These are phyloP conservation scores for Russula ochroleuca DNA, from an alignment of 768 basidiomycete genomes.

Conservation along the genomic window DNA sequence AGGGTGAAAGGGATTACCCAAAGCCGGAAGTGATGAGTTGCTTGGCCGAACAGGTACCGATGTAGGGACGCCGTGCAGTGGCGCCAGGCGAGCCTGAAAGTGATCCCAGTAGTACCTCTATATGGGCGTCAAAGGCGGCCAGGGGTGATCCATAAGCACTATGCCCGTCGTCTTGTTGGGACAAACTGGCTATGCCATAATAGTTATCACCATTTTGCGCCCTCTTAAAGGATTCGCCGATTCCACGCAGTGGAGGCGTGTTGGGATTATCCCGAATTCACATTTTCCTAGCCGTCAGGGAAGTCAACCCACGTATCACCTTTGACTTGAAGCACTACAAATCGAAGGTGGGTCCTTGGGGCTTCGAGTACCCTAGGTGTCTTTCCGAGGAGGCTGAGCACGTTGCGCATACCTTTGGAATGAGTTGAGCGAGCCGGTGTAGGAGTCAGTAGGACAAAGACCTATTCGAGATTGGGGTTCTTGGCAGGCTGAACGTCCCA, in stretches of 20 bases:
- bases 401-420: conserved; percentile 13
- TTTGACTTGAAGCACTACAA: neutral
- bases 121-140: neutral
- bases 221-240: neutral
- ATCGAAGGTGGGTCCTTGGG: neutral
- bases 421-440: conserved; percentile 10
- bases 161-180: neutral
- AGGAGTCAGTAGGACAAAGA: neutral
- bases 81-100: neutral
- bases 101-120: neutral
- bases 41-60: neutral
- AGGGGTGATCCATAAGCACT: neutral
- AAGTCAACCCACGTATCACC: neutral
- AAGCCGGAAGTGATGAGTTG: neutral
- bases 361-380: neutral
- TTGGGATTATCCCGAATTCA: neutral
- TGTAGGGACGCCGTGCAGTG: neutral
- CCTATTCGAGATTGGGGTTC: neutral
- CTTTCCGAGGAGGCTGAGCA: neutral
- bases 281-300: neutral
- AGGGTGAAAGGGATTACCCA: conserved; percentile 6
- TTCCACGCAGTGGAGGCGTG: conserved; percentile 7
- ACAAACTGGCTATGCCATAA: neutral
- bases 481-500: neutral
- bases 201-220: neutral